Evolutionary conservation across 352 stramenopile genomes (phyloP), one percentile per base, ranked within the genome.

Genomic region (Pythium phragmiticola): DNA sequence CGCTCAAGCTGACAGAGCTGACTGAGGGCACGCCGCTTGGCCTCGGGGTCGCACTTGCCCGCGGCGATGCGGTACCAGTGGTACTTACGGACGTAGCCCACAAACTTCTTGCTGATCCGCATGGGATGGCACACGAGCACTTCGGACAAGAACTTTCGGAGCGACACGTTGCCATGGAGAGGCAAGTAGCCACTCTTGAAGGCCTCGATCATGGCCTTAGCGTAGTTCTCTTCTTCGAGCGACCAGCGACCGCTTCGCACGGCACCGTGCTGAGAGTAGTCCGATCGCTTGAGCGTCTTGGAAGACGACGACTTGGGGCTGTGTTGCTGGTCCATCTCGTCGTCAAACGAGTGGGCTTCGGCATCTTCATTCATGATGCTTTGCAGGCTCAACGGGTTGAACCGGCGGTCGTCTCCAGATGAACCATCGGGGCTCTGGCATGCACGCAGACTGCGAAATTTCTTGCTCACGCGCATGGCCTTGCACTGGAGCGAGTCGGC

Each of bases 31-130:
- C 70, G 66, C 8, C 63, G 70, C 56, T 80, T 80, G 39, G 73
- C 74, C 63, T 82, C 68, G 8, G 77, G 70, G 26, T 89, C 77
- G 46, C 76, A 83, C 56, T 84, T 82, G 62, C 80, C 77, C 11
- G 80, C 77, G 8, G 82, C 77, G 60, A 89, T 89, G 55, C 78
- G 82, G 66, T 92, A 92, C 83, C 83, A 92, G 60, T 92, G 83
- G 74, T 92, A 92, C 72, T 92, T 96, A 67, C 81, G 89, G 34
- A 93, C 84, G 52, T 91, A 90, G 33, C 88, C 88, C 19, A 92
- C 84, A 66, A 95, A 96, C 73, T 96, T 96, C 69, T 96, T 96
- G 63, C 87, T 96, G 66, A 96, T 92, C 55, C 88, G 82, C 88
- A 96, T 96, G 41, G 88, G 87, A 65, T 94, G 83, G 69, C 89